Percentiles rank a stretch among this genome's conserved stretches.
phyloP scores from a whole-genome alignment of 345 rosid species.

The Tarenaya hassleriana region DNA sequence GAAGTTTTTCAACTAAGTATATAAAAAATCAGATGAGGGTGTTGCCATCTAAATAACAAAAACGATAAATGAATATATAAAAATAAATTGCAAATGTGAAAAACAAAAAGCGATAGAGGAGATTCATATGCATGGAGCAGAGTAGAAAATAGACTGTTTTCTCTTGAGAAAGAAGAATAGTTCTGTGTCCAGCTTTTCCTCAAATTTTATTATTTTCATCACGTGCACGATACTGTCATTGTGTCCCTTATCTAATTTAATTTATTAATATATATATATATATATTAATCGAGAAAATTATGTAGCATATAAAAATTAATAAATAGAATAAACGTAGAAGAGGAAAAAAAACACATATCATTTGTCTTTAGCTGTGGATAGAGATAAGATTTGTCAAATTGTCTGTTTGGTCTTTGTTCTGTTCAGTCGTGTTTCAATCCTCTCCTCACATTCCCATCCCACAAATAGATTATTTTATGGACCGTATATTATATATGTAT shows the following conservation, averaged over 20 bases:
- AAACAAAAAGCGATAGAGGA: not conserved
- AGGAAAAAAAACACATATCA: not conserved
- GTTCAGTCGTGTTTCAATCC: slow-evolving; percentile 30
- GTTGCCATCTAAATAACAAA: no score
- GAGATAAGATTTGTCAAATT: slow-evolving; percentile 30
- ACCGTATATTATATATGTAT: no score
- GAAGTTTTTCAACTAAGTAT: no score
- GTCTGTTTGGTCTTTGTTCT: slow-evolving; percentile 23
- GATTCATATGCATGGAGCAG: slow-evolving; percentile 26
- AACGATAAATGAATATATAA: no score
- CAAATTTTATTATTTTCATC: slow-evolving; percentile 26
- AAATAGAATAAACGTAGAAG: not conserved
- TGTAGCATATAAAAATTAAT: not conserved
- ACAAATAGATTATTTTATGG: no score
- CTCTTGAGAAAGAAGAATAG: slow-evolving; percentile 33
- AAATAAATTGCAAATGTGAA: not conserved
- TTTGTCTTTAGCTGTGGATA: slow-evolving; percentile 29
- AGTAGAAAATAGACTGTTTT: slow-evolving; percentile 27
- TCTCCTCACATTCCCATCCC: slow-evolving; percentile 26
- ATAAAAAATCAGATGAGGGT: no score
- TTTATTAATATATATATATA: not conserved
- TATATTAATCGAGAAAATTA: not conserved
- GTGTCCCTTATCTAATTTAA: slow-evolving; percentile 18
- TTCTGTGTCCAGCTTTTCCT: slow-evolving; percentile 31
- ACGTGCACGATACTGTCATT: slow-evolving; percentile 32